These are phyloP conservation scores for Cymbopogon flexuosus DNA, from an alignment of 202 grass and related monocot species.

Conservation along the genomic window DNA sequence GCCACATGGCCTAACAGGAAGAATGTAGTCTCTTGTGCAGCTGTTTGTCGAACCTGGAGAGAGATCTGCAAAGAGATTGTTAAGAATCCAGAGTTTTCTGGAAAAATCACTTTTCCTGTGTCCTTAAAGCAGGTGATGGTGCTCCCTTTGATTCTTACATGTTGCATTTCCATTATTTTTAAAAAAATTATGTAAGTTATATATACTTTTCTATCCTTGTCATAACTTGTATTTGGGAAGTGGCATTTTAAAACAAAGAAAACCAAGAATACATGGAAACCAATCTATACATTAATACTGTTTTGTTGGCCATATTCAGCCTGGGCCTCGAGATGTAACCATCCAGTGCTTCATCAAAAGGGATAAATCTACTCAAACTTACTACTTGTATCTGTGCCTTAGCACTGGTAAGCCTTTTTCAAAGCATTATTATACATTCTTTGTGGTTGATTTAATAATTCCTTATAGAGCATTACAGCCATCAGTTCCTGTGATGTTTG, in stretches of 20 bases:
- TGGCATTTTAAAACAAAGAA: background rate
- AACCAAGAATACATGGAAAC: background rate
- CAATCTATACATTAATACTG: conserved; percentile 31
- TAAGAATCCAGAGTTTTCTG: conserved; percentile 59
- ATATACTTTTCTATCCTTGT: background rate
- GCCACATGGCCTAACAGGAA: conserved; percentile 59
- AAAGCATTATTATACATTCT: conserved; percentile 1
- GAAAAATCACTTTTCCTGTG: conserved; percentile 70
- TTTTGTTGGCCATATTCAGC: conserved; percentile 43
- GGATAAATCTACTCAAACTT: conserved; percentile 92
- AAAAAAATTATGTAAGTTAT: background rate
- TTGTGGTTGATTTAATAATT: background rate
- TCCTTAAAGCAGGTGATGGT: conserved; percentile 75
- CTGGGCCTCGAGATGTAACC: conserved; percentile 70
- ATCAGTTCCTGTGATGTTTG: background rate
- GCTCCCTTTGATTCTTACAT: background rate
- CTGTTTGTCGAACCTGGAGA: conserved; percentile 72
- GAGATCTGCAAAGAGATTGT: conserved; percentile 71
- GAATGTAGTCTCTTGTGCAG: conserved; percentile 54
- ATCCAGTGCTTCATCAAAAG: conserved; percentile 97
- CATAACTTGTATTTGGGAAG: background rate
- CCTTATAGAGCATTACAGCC: background rate
- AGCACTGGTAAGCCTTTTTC: conserved; percentile 57
- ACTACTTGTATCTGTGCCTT: conserved; percentile 87
- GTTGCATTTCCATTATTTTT: background rate